phyloP scores from a whole-genome alignment of 2,329 filamentous ascomycete genomes.

The Talaromyces sp. region DNA sequence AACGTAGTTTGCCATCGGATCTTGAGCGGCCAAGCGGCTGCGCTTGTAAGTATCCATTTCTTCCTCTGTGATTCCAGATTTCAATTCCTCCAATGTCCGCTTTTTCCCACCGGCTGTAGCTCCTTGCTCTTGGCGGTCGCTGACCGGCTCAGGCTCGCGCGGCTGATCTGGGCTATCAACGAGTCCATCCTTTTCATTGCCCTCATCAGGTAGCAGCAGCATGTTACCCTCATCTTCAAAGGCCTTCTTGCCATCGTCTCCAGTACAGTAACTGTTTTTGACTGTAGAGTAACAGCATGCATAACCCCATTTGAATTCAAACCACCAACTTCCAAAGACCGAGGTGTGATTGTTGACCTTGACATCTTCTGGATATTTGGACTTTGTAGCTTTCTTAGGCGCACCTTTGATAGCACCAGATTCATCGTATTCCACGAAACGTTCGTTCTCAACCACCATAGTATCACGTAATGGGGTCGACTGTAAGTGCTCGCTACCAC shows the following conservation, averaged over 20 bases:
- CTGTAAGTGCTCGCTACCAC: conserved; percentile 64
- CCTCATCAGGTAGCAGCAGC: conserved; percentile 48
- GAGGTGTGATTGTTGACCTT: conserved; percentile 87
- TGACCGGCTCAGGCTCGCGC: conserved; percentile 30
- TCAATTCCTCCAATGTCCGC: conserved; percentile 76
- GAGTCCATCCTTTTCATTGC: conserved; percentile 15
- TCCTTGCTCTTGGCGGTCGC: conserved; percentile 35
- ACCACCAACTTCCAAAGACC: conserved; percentile 98
- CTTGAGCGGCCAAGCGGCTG: conserved; percentile 72
- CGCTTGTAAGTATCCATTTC: conserved; percentile 84
- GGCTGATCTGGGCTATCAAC: conserved; percentile 22
- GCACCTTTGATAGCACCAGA: conserved; percentile 86
- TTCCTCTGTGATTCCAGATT: conserved; percentile 74
- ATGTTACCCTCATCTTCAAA: conserved; percentile 74
- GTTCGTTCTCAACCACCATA: conserved; percentile 77
- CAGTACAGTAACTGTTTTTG: conserved; percentile 98
- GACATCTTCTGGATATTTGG: conserved; percentile 90
- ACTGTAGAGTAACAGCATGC: conserved; percentile 90
- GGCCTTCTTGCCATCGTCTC: conserved; percentile 79
- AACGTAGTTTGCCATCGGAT: conserved; percentile 84
- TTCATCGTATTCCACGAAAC: conserved; percentile 93
- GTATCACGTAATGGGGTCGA: conserved; percentile 67
- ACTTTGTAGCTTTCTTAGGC: conserved; percentile 73
- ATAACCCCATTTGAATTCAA: conserved; percentile 93
- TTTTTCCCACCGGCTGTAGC: conserved; percentile 59